Evolutionary conservation across 169 alveolate species (phyloP).

Genomic region (Eimeria sp.): DNA sequence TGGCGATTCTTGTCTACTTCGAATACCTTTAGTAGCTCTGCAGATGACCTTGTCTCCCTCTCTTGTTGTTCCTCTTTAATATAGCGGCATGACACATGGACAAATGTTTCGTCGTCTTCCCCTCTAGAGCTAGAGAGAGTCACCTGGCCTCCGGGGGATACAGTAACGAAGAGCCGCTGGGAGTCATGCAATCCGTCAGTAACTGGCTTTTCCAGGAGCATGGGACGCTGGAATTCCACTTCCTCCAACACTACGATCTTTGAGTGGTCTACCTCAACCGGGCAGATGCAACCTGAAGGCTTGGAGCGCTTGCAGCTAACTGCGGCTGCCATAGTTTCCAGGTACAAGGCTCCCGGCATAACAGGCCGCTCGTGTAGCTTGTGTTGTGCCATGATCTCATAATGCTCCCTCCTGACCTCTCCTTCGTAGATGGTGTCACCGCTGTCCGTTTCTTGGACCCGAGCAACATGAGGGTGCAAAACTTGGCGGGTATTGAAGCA

Average conservation of each 20-base stretch:
- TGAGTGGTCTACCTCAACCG: slow-evolving; percentile 13
- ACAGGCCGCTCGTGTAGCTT: slow-evolving; percentile 83
- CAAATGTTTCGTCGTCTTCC: slow-evolving; percentile 65
- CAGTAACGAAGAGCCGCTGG: slow-evolving; percentile 35
- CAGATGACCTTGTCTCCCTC: slow-evolving; percentile 2
- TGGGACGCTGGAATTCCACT: slow-evolving; percentile 75
- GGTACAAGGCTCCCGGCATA: slow-evolving; percentile 86
- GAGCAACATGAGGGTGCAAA: slow-evolving; percentile 67
- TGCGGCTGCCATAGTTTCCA: slow-evolving; percentile 87
- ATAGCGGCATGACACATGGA: slow-evolving; percentile 77
- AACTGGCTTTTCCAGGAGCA: slow-evolving; percentile 67
- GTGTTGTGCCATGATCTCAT: slow-evolving; percentile 85
- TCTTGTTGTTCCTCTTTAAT: slow-evolving; percentile 29
- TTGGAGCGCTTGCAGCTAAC: slow-evolving; percentile 52
- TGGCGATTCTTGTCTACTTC: slow-evolving; percentile 45
- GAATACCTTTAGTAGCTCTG: slow-evolving; percentile 20
- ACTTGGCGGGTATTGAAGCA: slow-evolving; percentile 28
- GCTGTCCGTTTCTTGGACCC: not conserved
- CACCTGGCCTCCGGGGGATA: slow-evolving; percentile 36
- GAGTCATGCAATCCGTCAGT: slow-evolving; percentile 33
- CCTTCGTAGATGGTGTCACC: slow-evolving; percentile 31
- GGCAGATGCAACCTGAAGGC: slow-evolving; percentile 44
- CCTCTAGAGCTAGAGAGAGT: slow-evolving; percentile 50
- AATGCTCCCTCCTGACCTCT: slow-evolving; percentile 70
- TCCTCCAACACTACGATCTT: slow-evolving; percentile 62